Evolutionary conservation across 805 yeast species (phyloP).

Genomic region (Komagataella pseudopastoris): DNA sequence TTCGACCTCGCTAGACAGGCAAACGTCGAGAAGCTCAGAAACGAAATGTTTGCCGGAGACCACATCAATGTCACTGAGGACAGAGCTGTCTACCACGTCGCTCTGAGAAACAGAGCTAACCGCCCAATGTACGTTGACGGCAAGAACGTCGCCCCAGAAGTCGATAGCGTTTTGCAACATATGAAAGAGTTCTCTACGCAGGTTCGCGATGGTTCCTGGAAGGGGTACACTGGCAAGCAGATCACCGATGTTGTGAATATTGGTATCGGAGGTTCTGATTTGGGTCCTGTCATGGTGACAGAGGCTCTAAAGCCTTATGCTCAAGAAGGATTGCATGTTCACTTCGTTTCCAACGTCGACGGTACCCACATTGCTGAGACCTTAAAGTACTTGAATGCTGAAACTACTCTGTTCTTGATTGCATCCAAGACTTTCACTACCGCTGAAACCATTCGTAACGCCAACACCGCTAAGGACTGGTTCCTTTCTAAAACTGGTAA

Average conservation of each 20-base stretch:
- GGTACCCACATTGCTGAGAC: slow-evolving; percentile 96
- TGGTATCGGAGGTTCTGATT: slow-evolving; percentile 98
- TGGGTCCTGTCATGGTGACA: slow-evolving; percentile 99
- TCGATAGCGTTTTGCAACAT: slow-evolving; percentile 82
- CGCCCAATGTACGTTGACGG: slow-evolving; percentile 86
- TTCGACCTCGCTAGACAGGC: slow-evolving; percentile 82
- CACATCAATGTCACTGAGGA: slow-evolving; percentile 93
- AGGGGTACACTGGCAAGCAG: slow-evolving; percentile 89
- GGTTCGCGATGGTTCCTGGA: slow-evolving; percentile 91
- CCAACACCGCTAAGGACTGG: slow-evolving; percentile 92
- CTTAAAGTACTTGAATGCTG: slow-evolving; percentile 65
- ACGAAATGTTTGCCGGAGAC: slow-evolving; percentile 83
- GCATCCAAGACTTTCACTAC: slow-evolving; percentile 99
- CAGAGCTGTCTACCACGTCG: slow-evolving; percentile 95
- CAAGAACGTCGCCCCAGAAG: slow-evolving; percentile 79
- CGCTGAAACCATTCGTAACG: slow-evolving; percentile 95
- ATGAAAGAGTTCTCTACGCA: slow-evolving; percentile 90
- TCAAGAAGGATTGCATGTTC: slow-evolving; percentile 60
- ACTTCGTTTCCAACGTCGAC: slow-evolving; percentile 96
- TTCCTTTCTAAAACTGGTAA: slow-evolving; percentile 57
- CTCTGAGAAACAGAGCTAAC: slow-evolving; percentile 84
- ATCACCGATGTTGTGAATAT: slow-evolving; percentile 93
- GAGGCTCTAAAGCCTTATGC: slow-evolving; percentile 91
- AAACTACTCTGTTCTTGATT: slow-evolving; percentile 82
- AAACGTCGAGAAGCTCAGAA: slow-evolving; percentile 74